Conservation (phyloP, 768 basidiomycete genomes). For the Trametes elegans region DNA sequence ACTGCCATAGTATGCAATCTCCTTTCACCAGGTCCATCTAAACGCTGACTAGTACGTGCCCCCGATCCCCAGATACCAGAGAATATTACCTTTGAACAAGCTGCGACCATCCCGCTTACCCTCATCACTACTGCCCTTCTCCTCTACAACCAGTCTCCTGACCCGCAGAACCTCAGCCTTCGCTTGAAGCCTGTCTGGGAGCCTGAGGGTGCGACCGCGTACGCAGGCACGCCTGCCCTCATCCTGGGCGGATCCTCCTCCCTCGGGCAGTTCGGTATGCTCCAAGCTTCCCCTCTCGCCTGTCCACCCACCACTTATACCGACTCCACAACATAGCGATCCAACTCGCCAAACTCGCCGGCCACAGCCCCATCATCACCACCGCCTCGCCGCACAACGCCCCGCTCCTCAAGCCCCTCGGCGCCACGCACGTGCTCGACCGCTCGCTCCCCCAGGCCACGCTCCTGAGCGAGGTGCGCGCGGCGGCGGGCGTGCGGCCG, state of each 20-base stretch:
- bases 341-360: conserved; percentile 29
- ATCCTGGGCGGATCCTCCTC: conserved; percentile 29
- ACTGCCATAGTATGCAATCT: conserved; percentile 27
- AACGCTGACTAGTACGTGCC: too few species aligned
- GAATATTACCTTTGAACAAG: conserved; percentile 38
- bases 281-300: too few species aligned
- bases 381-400: conserved; percentile 29
- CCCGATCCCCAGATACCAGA: conserved; percentile 29
- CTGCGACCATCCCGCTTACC: conserved; percentile 37
- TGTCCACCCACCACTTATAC: neutral
- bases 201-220: conserved; percentile 27
- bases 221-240: conserved; percentile 32
- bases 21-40: neutral
- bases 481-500: conserved; percentile 15
- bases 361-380: conserved; percentile 31
- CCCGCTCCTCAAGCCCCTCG: conserved; percentile 25
- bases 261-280: conserved; percentile 33
- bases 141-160: conserved; percentile 27
- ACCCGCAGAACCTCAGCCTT: conserved; percentile 16
- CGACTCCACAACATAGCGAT: conserved; percentile 15
- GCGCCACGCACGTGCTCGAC: conserved; percentile 32
- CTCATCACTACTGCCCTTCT: conserved; percentile 36
- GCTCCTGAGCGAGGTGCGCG: conserved; percentile 3
- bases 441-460: conserved; percentile 11
- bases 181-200: conserved; percentile 28